Conservation (phyloP, 2,329 filamentous ascomycete genomes). For the Tolypocladium inflatum region DNA sequence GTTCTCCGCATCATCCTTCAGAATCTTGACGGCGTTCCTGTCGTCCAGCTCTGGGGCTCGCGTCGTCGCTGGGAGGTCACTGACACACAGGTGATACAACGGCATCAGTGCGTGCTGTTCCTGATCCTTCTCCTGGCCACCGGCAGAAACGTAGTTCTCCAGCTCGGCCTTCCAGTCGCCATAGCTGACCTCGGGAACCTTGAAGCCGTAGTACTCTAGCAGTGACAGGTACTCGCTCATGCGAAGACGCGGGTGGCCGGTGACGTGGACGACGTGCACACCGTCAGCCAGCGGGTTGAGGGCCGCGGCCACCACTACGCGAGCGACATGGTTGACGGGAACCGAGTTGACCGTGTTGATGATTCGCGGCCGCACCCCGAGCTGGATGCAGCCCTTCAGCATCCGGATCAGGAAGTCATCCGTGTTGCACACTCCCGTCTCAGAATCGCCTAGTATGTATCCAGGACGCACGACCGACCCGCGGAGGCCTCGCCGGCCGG, state of each 20-base stretch:
- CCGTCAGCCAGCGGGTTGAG: slow-evolving; percentile 47
- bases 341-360: slow-evolving; percentile 83
- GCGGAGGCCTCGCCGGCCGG: slow-evolving; percentile 64
- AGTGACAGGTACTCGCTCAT: slow-evolving; percentile 68
- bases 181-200: slow-evolving; percentile 66
- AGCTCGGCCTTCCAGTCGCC: slow-evolving; percentile 19
- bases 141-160: slow-evolving; percentile 16
- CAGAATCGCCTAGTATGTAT: slow-evolving; percentile 69
- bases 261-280: slow-evolving; percentile 64
- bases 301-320: slow-evolving; percentile 65
- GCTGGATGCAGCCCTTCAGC: slow-evolving; percentile 78
- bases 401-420: slow-evolving; percentile 89
- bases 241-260: slow-evolving; percentile 65
- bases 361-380: slow-evolving; percentile 64
- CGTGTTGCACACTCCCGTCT: slow-evolving; percentile 62
- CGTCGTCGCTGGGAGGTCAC: slow-evolving; percentile 57
- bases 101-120: slow-evolving; percentile 37
- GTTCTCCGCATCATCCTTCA: slow-evolving; percentile 52
- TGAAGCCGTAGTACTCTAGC: slow-evolving; percentile 63
- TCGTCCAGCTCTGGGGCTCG: slow-evolving; percentile 60
- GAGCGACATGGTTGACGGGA: slow-evolving; percentile 74
- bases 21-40: slow-evolving; percentile 51
- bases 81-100: slow-evolving; percentile 63
- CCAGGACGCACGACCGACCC: slow-evolving; percentile 75
- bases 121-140: slow-evolving; percentile 13